These are phyloP conservation scores for Ceratocystis cacaofunesta DNA, from an alignment of 2,329 filamentous ascomycete genomes.

Conservation along the genomic window DNA sequence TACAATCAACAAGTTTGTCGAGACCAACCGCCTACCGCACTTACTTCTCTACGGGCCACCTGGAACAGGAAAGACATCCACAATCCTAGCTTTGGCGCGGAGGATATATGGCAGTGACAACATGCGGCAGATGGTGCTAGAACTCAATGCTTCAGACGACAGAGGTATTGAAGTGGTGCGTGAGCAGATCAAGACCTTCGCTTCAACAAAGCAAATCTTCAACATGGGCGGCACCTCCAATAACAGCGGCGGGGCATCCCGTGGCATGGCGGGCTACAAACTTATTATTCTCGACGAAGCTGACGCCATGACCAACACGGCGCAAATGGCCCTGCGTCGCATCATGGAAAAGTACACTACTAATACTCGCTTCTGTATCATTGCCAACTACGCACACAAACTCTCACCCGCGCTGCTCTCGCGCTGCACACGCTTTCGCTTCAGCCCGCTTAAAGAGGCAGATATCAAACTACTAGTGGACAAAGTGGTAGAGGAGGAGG, in stretches of 20 bases:
- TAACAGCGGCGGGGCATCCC: constrained; percentile 30
- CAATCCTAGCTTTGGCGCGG: constrained; percentile 79
- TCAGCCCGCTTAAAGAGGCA: constrained; percentile 76
- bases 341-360: constrained; percentile 99
- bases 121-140: constrained; percentile 95
- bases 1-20: constrained; percentile 95
- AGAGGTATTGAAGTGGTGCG: constrained; percentile 94
- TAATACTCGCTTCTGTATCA: constrained; percentile 95
- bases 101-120: constrained; percentile 86
- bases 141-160: constrained; percentile 94
- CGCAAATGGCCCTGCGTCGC: constrained; percentile 87
- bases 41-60: constrained; percentile 93
- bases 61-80: constrained; percentile 94
- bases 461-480: constrained; percentile 81
- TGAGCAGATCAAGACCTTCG: constrained; percentile 99
- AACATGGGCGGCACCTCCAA: constrained; percentile 40
- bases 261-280: constrained; percentile 55
- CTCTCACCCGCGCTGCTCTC: constrained; percentile 84
- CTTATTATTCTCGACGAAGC: constrained; percentile 96
- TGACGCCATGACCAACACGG: constrained; percentile 98
- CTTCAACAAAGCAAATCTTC: constrained; percentile 96
- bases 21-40: constrained; percentile 85
- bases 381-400: constrained; percentile 98
- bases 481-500: constrained; percentile 75
- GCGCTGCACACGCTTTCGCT: constrained; percentile 85